phyloP scores from a whole-genome alignment of 768 basidiomycete genomes.

The Kwoniella mangroviensis region DNA sequence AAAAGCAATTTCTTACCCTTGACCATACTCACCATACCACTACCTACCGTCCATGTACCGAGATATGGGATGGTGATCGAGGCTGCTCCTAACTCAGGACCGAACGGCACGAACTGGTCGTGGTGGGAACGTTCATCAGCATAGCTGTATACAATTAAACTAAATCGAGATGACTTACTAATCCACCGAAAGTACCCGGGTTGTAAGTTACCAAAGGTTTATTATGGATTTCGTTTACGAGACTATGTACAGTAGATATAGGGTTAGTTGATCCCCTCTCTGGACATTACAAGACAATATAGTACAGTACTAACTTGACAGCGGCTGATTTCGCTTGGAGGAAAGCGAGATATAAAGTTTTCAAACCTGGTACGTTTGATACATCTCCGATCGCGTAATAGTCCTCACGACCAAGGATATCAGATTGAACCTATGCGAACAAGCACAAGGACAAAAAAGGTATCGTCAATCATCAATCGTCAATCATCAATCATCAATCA shows the following conservation, averaged over 20 bases:
- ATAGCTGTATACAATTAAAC: no score
- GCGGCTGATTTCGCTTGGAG: constrained; percentile 32
- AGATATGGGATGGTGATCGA: constrained; percentile 63
- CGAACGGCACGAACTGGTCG: constrained; percentile 38
- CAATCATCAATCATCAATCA: no score
- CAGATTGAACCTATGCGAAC: constrained; percentile 27
- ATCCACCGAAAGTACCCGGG: constrained; percentile 77
- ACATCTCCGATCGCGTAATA: constrained; percentile 53
- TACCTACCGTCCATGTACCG: constrained; percentile 88
- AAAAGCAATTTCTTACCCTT: constrained; percentile 86
- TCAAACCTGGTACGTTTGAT: constrained; percentile 43
- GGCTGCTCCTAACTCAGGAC: constrained; percentile 30
- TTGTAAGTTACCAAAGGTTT: constrained; percentile 31
- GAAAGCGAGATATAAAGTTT: constrained; percentile 36
- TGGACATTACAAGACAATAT: no score
- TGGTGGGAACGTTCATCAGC: no score
- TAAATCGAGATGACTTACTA: no score
- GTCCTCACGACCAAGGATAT: constrained; percentile 19
- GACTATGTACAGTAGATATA: constrained; percentile 9
- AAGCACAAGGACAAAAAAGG: not conserved
- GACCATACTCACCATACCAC: constrained; percentile 92
- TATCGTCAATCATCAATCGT: no score
- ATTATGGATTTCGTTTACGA: constrained; percentile 35
- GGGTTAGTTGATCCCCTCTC: no score
- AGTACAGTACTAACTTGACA: constrained; percentile 31